Conservation (phyloP, 2,329 filamentous ascomycete species). For the Fusarium poae region DNA sequence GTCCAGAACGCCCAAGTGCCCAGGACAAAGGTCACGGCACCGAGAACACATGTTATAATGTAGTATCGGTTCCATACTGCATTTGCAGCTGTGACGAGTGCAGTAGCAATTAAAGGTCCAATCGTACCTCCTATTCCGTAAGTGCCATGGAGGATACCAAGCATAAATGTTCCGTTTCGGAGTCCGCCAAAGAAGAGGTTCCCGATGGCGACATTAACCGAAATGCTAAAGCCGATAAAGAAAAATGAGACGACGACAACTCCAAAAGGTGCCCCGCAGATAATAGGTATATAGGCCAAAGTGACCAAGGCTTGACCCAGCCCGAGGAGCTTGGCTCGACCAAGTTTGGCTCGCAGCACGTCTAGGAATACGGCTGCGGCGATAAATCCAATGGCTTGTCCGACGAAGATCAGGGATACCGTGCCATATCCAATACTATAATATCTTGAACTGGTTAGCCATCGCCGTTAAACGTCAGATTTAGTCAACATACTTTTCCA, state of each 20-base stretch:
- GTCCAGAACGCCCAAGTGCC: conserved; percentile 76
- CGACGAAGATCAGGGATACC: conserved; percentile 85
- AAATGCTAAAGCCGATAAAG: conserved; percentile 71
- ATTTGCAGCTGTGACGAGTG: conserved; percentile 71
- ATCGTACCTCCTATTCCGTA: conserved; percentile 75
- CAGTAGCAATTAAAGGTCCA: conserved; percentile 80
- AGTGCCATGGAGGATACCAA: conserved; percentile 75
- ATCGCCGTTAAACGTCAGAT: neutral
- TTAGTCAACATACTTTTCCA: conserved; percentile 67
- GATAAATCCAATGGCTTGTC: conserved; percentile 83
- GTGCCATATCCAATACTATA: conserved; percentile 82
- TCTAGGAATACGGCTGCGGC: conserved; percentile 78
- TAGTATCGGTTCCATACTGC: conserved; percentile 80
- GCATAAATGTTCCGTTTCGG: conserved; percentile 64
- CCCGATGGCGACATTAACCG: conserved; percentile 67
- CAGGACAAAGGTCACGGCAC: conserved; percentile 68
- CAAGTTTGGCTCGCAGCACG: conserved; percentile 70
- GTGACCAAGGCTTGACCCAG: conserved; percentile 69
- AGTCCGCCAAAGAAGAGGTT: conserved; percentile 72
- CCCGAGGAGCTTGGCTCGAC: conserved; percentile 74
- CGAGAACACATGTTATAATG: conserved; percentile 71
- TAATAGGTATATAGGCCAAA: conserved; percentile 73
- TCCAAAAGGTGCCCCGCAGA: conserved; percentile 77
- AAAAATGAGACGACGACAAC: conserved; percentile 77
- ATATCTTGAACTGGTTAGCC: conserved; percentile 56